These are phyloP conservation scores for Helicostylum pulchrum DNA, from an alignment of 192 early-diverging fungal species.

Conservation along the genomic window DNA sequence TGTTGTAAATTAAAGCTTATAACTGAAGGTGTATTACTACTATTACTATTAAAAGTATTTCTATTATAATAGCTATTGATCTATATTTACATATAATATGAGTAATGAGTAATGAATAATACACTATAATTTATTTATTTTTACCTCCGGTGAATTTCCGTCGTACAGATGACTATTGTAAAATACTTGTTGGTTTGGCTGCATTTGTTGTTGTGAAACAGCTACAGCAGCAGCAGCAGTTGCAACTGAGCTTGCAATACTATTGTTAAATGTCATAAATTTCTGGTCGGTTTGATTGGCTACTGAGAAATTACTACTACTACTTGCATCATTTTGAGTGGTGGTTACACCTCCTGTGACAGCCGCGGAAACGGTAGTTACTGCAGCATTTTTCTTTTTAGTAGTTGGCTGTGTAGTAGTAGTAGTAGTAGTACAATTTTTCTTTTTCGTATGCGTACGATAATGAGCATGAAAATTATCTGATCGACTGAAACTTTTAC, in stretches of 20 bases:
- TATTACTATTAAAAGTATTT: too few species aligned
- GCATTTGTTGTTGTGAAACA: not conserved
- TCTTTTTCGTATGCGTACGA: slow-evolving; percentile 68
- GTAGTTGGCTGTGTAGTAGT: not conserved
- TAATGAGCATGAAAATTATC: slow-evolving; percentile 78
- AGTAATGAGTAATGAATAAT: too few species aligned
- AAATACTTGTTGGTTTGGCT: too few species aligned
- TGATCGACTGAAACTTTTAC: slow-evolving; percentile 77
- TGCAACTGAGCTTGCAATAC: not conserved
- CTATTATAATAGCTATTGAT: too few species aligned
- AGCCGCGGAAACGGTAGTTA: not conserved
- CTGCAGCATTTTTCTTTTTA: slow-evolving; percentile 2
- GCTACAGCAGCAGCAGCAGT: not conserved
- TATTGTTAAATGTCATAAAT: too few species aligned
- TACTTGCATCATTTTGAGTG: not conserved
- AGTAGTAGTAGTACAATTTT: not conserved
- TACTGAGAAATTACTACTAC: too few species aligned
- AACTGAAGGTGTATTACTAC: too few species aligned
- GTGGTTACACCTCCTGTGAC: not conserved
- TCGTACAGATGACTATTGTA: too few species aligned
- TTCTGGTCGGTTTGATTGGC: too few species aligned
- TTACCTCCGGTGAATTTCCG: too few species aligned
- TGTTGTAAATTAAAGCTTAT: not conserved
- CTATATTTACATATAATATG: too few species aligned
- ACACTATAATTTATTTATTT: too few species aligned